Percentiles rank a stretch among this genome's conserved stretches.
phyloP scores from a whole-genome alignment of 2,329 filamentous ascomycete genomes.

The Colletotrichum caudatum region DNA sequence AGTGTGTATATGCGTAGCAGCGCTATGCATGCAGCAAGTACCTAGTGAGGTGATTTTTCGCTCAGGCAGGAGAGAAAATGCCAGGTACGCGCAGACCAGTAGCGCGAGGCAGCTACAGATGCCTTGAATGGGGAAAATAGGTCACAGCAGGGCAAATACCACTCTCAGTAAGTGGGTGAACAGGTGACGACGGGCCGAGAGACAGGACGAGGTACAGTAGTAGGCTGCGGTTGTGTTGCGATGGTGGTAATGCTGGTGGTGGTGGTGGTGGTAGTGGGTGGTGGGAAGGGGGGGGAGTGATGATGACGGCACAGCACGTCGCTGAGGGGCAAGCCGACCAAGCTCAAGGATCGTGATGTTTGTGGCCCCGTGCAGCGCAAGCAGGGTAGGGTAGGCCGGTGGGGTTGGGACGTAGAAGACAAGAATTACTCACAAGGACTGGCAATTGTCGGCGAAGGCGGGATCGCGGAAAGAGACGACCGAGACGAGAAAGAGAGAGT shows the following conservation, averaged over 20 bases:
- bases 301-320: slow-evolving; percentile 42
- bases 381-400: slow-evolving; percentile 5
- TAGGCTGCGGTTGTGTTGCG: slow-evolving; percentile 16
- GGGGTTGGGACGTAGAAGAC: slow-evolving; percentile 22
- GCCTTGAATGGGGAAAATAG: background rate
- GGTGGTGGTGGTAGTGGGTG: slow-evolving; percentile 26
- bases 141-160: slow-evolving; percentile 28
- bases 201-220: slow-evolving; percentile 26
- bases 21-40: slow-evolving; percentile 39
- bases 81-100: slow-evolving; percentile 47
- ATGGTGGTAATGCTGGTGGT: slow-evolving; percentile 14
- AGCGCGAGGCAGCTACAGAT: slow-evolving; percentile 37
- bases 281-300: slow-evolving; percentile 37
- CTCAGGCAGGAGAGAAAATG: slow-evolving; percentile 42
- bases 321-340: slow-evolving; percentile 39
- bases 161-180: slow-evolving; percentile 25
- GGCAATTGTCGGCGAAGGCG: slow-evolving; percentile 31
- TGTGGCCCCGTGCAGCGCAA: slow-evolving; percentile 24
- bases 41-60: slow-evolving; percentile 41
- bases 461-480: slow-evolving; percentile 18
- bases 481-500: background rate
- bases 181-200: slow-evolving; percentile 38
- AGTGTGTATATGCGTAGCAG: slow-evolving; percentile 40
- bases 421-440: slow-evolving; percentile 36
- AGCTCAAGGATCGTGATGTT: slow-evolving; percentile 39